Evolutionary conservation across 306 rosid genomes (phyloP).

Genomic region (Trifolium repens): DNA sequence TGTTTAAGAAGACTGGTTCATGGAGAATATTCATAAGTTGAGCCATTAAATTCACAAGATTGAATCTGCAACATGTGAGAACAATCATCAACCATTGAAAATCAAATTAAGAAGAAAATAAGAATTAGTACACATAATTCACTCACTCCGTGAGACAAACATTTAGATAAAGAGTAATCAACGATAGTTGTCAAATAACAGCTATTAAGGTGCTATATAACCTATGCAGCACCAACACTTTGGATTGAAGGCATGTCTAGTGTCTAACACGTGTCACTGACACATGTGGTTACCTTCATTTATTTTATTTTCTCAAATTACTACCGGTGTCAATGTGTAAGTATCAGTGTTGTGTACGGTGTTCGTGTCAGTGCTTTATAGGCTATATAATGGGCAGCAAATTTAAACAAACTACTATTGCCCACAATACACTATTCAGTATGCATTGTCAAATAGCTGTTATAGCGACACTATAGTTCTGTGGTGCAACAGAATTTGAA

Average conservation of each 20-base stretch:
- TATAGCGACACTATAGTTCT: background rate
- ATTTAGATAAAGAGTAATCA: constrained; percentile 16
- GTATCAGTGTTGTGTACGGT: too few species aligned
- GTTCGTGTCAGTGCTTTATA: too few species aligned
- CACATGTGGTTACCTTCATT: too few species aligned
- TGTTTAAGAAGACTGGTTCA: constrained; percentile 46
- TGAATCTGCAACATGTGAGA: constrained; percentile 25
- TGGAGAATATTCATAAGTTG: constrained; percentile 54
- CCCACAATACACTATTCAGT: background rate
- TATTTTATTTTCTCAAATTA: too few species aligned
- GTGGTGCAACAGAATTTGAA: background rate
- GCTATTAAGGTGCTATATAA: background rate
- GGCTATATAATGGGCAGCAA: background rate
- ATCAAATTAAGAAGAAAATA: background rate
- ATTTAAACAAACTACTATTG: background rate
- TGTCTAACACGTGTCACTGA: too few species aligned
- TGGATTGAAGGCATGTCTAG: too few species aligned
- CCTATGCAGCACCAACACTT: too few species aligned
- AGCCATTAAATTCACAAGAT: constrained; percentile 46
- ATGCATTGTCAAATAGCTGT: background rate
- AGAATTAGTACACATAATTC: background rate
- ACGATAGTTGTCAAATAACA: background rate
- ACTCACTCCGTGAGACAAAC: constrained; percentile 1
- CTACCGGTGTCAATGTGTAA: too few species aligned
- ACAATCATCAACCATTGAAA: constrained; percentile 11